Percentiles rank a stretch among this genome's conserved stretches.
Evolutionary conservation across 2,329 filamentous ascomycete species (phyloP).

Genomic region (Cladophialophora exuberans): DNA sequence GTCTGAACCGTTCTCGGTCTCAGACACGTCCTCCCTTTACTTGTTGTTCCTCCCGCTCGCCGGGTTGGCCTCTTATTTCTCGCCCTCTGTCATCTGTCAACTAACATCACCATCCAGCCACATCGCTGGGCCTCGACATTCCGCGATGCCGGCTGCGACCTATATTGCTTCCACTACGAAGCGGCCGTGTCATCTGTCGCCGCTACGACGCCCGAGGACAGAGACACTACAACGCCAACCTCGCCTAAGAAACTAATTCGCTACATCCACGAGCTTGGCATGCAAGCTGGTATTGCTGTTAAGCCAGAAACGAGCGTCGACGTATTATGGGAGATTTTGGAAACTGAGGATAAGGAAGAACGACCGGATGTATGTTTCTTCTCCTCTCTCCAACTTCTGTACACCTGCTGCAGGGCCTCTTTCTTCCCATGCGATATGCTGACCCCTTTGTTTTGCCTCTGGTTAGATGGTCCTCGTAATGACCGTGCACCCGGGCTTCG

Average conservation of each 20-base stretch:
- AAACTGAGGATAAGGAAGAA: constrained; percentile 71
- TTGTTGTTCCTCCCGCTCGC: too few relatives aligned
- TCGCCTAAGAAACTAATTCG: constrained; percentile 81
- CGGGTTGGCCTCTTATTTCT: not conserved
- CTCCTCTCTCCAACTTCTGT: not conserved
- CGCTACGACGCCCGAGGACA: constrained; percentile 75
- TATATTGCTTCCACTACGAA: constrained; percentile 99
- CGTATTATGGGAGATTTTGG: constrained; percentile 88
- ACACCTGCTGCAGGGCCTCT: not conserved
- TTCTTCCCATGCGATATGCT: not conserved
- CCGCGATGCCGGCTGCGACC: constrained; percentile 87
- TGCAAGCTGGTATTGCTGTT: constrained; percentile 92
- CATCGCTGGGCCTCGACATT: constrained; percentile 99
- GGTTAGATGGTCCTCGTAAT: constrained; percentile 99
- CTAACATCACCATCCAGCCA: constrained; percentile 62
- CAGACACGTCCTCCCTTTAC: too few relatives aligned
- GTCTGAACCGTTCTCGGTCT: too few relatives aligned
- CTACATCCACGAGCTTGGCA: constrained; percentile 85
- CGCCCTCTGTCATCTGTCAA: constrained; percentile 5
- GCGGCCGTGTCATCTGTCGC: constrained; percentile 82
- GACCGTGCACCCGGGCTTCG: constrained; percentile 97
- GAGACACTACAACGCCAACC: constrained; percentile 69
- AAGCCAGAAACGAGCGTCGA: constrained; percentile 91
- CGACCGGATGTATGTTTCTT: constrained; percentile 76
- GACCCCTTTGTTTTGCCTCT: constrained; percentile 4